phyloP scores from a whole-genome alignment of 495 filamentous ascomycete genomes.

The Copromyces sp. region DNA sequence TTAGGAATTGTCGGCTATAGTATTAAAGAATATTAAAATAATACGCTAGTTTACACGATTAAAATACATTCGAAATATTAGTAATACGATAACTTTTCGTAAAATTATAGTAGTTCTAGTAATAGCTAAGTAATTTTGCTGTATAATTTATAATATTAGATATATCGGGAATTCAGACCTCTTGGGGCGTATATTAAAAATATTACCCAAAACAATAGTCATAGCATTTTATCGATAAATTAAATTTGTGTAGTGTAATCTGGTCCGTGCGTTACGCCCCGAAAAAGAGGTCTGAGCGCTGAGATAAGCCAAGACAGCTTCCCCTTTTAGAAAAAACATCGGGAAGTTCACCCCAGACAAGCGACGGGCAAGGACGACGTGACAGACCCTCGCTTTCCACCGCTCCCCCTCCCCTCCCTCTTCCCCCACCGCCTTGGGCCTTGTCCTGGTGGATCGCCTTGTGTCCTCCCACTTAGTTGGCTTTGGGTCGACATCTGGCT shows the following conservation, averaged over 20 bases:
- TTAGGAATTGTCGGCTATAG: neutral
- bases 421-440: neutral
- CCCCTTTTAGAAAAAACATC: neutral
- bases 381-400: neutral
- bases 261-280: neutral
- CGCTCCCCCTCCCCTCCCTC: neutral
- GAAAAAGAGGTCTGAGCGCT: neutral
- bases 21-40: neutral
- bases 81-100: neutral
- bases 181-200: neutral
- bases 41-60: neutral
- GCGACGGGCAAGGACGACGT: neutral
- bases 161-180: neutral
- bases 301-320: neutral
- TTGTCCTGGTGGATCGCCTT: neutral
- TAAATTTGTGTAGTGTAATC: too few relatives aligned
- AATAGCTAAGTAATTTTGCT: neutral
- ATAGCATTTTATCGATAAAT: neutral
- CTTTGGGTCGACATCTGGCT: neutral
- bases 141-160: too few relatives aligned
- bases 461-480: neutral
- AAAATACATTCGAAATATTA: neutral
- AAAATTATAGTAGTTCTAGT: neutral
- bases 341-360: neutral
- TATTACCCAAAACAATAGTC: neutral